Evolutionary conservation across 73 alveolate species (phyloP), one percentile per base, ranked within the genome.

Genomic region (Paramecium caudatum): DNA sequence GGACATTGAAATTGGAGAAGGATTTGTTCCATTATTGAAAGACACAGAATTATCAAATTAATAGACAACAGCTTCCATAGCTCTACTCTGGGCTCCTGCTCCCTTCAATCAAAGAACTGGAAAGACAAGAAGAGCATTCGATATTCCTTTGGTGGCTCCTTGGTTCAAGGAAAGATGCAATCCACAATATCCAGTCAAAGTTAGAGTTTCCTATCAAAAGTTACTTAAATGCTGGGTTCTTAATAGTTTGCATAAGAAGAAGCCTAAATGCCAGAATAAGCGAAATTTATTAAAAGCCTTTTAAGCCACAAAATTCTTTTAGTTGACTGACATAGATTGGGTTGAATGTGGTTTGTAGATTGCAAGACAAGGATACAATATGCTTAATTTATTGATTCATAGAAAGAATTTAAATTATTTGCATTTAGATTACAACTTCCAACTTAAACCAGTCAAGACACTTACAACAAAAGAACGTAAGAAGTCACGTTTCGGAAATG

Each of bases 401-500:
- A 95, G 99, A 82, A 99, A 99, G 97, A 98, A 99, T 93, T 92
- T 99, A 69, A 99, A 99, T 95, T 99, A 98, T 94, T 94, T 99
- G 90, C 99, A 99, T 93, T 93, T 99, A 85, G 99, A 99, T 93
- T 99, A 98, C 97, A 99, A 99, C 96, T 99, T 99, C 92, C 97
- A 99, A 95, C 93, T 99, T 91, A 99, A 99, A 93, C 99, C 99
- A 1, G 98, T 99, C 50, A 99, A 99, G 94, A 98, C 99, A 15
- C 90, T 98, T 8, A 97, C 99, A n/a, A 97, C 99, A 45, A 97
- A 98, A 83, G 99, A 98, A 92, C 95, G 99, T 55, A 99, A 99
- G 99, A 99, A 99, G 94, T 96, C 99, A 30, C 93, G 99, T 82
- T 99, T 99, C 87, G 99, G 99, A 61, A 99, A 99, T 96, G 99